phyloP scores from a whole-genome alignment of 208 protist species.

The Naegleria fowleri region DNA sequence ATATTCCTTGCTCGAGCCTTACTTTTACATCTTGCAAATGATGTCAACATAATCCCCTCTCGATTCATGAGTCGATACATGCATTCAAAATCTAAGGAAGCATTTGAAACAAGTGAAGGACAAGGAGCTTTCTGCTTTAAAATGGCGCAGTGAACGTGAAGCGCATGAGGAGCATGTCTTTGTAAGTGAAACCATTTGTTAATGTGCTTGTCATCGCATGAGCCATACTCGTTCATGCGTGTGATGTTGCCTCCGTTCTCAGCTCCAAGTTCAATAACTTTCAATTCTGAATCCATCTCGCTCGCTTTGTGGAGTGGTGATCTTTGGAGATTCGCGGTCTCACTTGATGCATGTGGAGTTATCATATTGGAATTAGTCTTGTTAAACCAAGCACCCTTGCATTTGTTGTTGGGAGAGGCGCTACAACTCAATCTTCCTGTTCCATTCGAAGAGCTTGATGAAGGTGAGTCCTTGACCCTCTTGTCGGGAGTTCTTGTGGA shows the following conservation, averaged over 20 bases:
- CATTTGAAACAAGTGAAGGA: background rate
- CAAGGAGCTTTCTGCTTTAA: background rate
- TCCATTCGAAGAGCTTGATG: background rate
- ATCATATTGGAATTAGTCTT: background rate
- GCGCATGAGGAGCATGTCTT: background rate
- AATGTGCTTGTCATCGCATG: no score
- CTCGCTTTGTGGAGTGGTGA: no score
- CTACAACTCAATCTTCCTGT: background rate
- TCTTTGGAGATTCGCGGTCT: background rate
- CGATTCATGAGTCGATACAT: background rate
- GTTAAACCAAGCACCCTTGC: background rate
- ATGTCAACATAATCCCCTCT: background rate
- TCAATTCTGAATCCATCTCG: no score
- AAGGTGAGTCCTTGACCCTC: background rate
- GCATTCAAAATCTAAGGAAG: background rate
- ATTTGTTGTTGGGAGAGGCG: background rate
- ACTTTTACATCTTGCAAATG: background rate
- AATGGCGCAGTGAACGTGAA: background rate
- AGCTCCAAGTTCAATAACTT: no score
- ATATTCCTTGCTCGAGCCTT: background rate
- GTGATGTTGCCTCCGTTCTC: no score
- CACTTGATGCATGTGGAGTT: background rate
- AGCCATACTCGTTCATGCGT: no score
- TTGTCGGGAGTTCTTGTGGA: background rate
- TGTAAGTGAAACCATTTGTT: background rate